Base-by-base conservation (phyloP, 2,329 filamentous ascomycete species). In the Metarhizium sp. region DNA sequence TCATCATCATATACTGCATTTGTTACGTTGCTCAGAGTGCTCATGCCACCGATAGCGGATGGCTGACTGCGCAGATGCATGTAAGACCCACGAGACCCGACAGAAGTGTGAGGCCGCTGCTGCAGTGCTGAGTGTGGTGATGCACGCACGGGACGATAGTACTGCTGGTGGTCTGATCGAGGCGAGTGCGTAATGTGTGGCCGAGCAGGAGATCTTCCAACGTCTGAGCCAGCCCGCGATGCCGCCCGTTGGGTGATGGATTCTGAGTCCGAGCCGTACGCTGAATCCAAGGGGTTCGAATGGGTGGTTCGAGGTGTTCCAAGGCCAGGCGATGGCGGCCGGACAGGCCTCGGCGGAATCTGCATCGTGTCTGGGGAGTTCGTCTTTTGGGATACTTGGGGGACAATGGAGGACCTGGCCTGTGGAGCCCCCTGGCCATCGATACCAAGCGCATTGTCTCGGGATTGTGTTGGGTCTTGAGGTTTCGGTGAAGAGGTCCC, bases 121-220 rank as follows among this genome's bases (percentile, higher is more conserved):
- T 85, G 82, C 1, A 86, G 69, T 13, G 83, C 82, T 5, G 82
- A 86, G 60, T 86, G 78, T 3, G 82, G 82, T 48, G 78, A 84
- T 14, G 82, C 82, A 48, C 78, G 78, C 2, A 86, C 82, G 0
- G 83, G 82, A 11, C 78, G 79, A 67, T 84, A 86, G 60, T 75
- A 79, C 59, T 85, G 82, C 46, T 68, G 67, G 8, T 70, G 62
- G 52, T 73, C 70, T 20, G 69, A 71, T 16, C 62, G 63, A 8
- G 71, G 70, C 1, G 71, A 72, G 20, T 66, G 60, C 32, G 67
- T 58, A 11, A 67, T 48, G 20, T 60, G 63, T 16, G 63, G 61
- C 3, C 60, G 61, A 2, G 57, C 46, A 49, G 63, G 62, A 20
- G 61, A 56, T 48, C 67, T 61, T 57, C 66, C 63, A 30, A 61